phyloP scores from a whole-genome alignment of 2,329 filamentous ascomycete genomes.

The Albifimbria verrucaria region DNA sequence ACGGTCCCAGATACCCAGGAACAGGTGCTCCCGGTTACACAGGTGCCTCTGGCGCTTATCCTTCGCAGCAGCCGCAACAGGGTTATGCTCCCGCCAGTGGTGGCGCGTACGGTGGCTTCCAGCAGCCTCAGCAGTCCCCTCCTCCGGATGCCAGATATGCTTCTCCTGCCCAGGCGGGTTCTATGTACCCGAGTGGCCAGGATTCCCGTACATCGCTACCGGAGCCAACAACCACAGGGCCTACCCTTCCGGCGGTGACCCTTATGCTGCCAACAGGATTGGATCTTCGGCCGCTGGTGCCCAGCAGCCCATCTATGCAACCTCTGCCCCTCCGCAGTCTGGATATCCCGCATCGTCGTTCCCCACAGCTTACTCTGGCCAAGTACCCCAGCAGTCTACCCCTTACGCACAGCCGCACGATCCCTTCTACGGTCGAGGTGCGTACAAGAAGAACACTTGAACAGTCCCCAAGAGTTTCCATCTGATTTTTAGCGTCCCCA shows the following conservation, averaged over 20 bases:
- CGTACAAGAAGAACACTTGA: conserved; percentile 39
- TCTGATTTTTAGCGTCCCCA: conserved; percentile 52
- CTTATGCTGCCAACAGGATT: conserved; percentile 26
- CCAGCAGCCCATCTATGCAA: conserved; percentile 29
- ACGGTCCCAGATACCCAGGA: conserved; percentile 47
- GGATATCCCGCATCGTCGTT: conserved; percentile 27
- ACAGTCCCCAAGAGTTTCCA: conserved; percentile 12
- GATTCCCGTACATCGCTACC: conserved; percentile 32
- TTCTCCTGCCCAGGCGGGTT: conserved; percentile 20
- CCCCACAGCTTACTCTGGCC: conserved; percentile 29
- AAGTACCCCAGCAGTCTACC: conserved; percentile 27
- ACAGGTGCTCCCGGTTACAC: conserved; percentile 47
- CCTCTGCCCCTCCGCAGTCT: conserved; percentile 25
- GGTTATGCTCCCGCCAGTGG: conserved; percentile 26
- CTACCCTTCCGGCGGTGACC: conserved; percentile 25
- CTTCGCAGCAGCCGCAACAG: conserved; percentile 12
- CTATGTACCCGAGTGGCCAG: conserved; percentile 27
- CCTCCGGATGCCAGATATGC: conserved; percentile 30
- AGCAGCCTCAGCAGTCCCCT: conserved; percentile 27
- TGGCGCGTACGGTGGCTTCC: conserved; percentile 27
- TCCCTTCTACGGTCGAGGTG: conserved; percentile 58
- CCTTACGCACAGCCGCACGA: conserved; percentile 44
- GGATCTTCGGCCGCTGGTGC: conserved; percentile 24
- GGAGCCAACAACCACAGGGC: conserved; percentile 31
- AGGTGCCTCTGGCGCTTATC: conserved; percentile 37